Evolutionary conservation across 177 flowering plant species (phyloP).

Genomic region (Vitis hybrid): DNA sequence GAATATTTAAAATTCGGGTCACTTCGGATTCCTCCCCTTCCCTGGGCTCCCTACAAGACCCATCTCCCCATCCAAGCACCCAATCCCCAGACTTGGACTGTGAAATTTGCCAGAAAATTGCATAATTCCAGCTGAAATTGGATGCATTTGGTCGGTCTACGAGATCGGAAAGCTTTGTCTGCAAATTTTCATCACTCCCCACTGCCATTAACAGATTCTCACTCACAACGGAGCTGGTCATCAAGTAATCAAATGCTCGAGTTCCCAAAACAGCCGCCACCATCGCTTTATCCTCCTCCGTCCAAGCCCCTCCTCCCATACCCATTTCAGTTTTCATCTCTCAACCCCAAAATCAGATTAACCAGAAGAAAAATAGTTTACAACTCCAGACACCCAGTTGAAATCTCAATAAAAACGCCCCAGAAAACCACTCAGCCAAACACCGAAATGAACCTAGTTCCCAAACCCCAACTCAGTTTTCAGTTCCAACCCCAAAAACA

Average conservation of each 20-base stretch:
- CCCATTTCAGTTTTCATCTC: conserved; percentile 46
- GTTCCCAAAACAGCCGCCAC: conserved; percentile 70
- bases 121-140: conserved; percentile 87
- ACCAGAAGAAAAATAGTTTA: no score
- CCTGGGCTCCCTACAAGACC: conserved; percentile 82
- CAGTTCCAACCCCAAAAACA: conserved; percentile 19
- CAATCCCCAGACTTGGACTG: conserved; percentile 69
- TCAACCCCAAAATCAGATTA: conserved; percentile 1
- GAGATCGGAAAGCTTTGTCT: conserved; percentile 83
- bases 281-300: conserved; percentile 75
- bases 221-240: conserved; percentile 51
- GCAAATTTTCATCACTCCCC: conserved; percentile 66
- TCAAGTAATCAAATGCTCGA: conserved; percentile 75
- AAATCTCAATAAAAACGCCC: no score
- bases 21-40: conserved; percentile 70
- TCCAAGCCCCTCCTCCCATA: conserved; percentile 53
- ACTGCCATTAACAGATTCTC: conserved; percentile 56
- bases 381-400: no score
- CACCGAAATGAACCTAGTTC: conserved; percentile 11
- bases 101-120: conserved; percentile 92
- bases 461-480: conserved; percentile 33
- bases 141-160: conserved; percentile 66
- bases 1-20: conserved; percentile 23
- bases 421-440: no score
- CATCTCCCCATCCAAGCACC: conserved; percentile 90